Base-by-base conservation (phyloP, 2,329 filamentous ascomycete species). In the Bipolaris gigantea region DNA sequence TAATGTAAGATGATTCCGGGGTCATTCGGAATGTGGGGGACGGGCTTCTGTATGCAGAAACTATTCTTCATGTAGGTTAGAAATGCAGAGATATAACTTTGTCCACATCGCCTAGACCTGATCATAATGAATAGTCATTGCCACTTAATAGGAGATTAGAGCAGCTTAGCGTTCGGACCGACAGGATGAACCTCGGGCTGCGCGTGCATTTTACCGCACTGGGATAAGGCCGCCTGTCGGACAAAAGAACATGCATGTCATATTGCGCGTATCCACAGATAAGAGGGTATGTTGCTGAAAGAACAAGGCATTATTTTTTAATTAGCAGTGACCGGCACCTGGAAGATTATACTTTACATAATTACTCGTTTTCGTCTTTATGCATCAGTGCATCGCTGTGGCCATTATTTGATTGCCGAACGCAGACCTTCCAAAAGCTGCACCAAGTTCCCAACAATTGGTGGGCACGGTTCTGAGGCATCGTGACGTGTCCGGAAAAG, bases 371-470 rank as follows among this genome's bases (percentile, higher is more conserved):
- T 15, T 16, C 27, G 9, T 15, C 36, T 15, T 16, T 18, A 10
- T 32, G 11, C 9, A n/a, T 30, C 19, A 35, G 32, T 44, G 48
- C 19, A 57, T 56, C 38, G 7, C 23, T 41, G 15, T 7, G 16
- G 25, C 4, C 11, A n/a, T 61, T 39, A 67, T 46, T 61, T 62
- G 2, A 81, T 80, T 4, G 81, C 81, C 60, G 79, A 77, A 4
- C 82, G 81, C 48, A 89, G 70, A 58, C 86, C 84, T 57, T 81
- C 81, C 63, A 90, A 81, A 60, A 90, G 72, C 41, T 84, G 80
- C 41, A 85, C 81, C 43, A 90, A 69, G 56, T 89, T 89, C 61
- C 88, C 86, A 1, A 89, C 85, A 40, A 90, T 78, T 0, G 86
- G 82, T 11, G 87, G 84, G 35, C 59, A 65, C 10, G 61, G 63